Evolutionary conservation across 108 stramenopile genomes (phyloP), one percentile per base, ranked within the genome.

Genomic region (Schizochytrium sp.): DNA sequence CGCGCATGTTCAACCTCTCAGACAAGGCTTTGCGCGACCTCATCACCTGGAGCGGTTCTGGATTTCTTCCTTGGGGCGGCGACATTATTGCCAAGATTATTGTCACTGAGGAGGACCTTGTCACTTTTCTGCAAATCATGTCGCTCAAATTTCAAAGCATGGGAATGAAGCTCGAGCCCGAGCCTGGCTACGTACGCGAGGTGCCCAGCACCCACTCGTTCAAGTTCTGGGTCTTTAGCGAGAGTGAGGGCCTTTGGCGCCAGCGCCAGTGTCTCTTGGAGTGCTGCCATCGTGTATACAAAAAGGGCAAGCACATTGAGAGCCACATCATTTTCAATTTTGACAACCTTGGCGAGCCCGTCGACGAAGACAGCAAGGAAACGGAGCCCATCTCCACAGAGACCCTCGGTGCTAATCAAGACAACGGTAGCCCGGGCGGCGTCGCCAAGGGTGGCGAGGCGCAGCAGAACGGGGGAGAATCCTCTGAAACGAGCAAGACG

Each of bases 101-200:
- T 34, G 76, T 83, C 12, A 45, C 76, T 23, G 76, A 83, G 76
- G 10, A 47, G 25, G 76, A 83, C 51, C 76, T 83, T 3, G 51
- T 83, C 10, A 83, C 51, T 12, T 83, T 83, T 53, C 23, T 83
- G 76, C 76, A 83, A 45, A 83, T 83, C n/a, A 83, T 83, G 76
- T 83, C 48, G n/a, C 51, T 83, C 48, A 83, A 83, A 23, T 83
- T 83, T 23, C 76, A 83, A 23, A 53, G 48, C 51, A 47, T 83
- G 23, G 76, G 76, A 6, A 53, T 83, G 48, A 83, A 53, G 76
- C 25, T 69, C 25, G 63, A 69, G 21, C 6, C 76, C 18, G 76
- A 83, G 51, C 51, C 14, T 23, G 76, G 76, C 51, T 53, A 83
- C 4, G 48, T 83, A 6, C 45, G 76, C 19, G 76, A 83, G 76